Evolutionary conservation across 148 eudicot species (phyloP), one percentile per base, ranked within the genome.

Genomic region (Diospyros kaki): DNA sequence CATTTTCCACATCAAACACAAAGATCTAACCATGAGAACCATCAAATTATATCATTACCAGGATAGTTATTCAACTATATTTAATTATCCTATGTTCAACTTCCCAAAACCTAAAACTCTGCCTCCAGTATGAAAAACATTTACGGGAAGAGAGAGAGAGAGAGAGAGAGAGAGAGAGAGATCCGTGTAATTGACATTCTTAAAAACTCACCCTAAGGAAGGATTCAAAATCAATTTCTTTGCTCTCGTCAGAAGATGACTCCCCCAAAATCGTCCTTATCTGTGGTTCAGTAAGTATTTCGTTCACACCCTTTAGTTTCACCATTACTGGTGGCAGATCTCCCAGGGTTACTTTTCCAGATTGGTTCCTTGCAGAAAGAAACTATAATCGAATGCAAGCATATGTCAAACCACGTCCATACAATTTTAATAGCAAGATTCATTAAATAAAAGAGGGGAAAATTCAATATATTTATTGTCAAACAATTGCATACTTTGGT

Each of bases 141-240:
- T 13, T 13, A 69, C 6, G 40, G 9, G 6, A 41, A 54, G 6
- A 55, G 15, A n/a, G 59, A 39, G 17, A 51, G 53, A 12, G 28
- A 53, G 52, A 8, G 52, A 8, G 52, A 8, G 52, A 8, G 52
- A 8, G 52, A 8, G 52, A 8, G 52, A 48, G 8, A 4, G 8
- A 46, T 28, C 45, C 9, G 12, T 50, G 46, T 28, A 2, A 59
- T 6, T 54, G 9, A 51, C 69, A 40, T 48, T 5, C 17, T 11
- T n/a, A 4, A 17, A 15, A 79, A 79, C 90, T 82, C 76, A 93
- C 98, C 88, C 91, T 82, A 73, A 93, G 87, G 79, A 93, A 93
- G 63, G 90, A 83, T 80, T 93, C 98, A 61, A 89, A 93, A 81
- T 89, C 97, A 17, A 93, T 80, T 82, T 88, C 98, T 73, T 86